Evolutionary conservation across 1,284 basidiomycete genomes (phyloP).

Genomic region (Apiotrichum domesticum): DNA sequence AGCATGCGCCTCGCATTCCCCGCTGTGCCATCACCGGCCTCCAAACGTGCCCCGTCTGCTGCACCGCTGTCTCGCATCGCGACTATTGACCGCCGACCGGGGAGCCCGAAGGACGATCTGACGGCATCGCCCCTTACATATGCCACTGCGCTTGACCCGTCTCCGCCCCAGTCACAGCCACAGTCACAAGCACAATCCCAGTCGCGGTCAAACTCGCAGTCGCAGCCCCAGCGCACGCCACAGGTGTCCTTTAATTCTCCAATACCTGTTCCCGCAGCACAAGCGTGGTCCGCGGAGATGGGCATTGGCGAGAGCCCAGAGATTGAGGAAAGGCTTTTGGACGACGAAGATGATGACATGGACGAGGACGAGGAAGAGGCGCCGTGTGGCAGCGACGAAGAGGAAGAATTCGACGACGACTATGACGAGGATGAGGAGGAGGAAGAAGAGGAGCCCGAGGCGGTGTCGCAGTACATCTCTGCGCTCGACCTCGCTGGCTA

Average conservation of each 20-base stretch:
- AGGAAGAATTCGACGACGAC: slow-evolving; percentile 32
- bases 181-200: too few species aligned
- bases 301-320: neutral
- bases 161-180: too few species aligned
- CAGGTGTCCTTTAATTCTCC: too few species aligned
- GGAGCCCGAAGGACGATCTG: neutral
- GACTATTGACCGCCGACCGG: slow-evolving; percentile 2
- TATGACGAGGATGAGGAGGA: slow-evolving; percentile 40
- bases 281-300: too few species aligned
- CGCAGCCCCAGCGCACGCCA: too few species aligned
- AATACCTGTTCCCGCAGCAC: neutral
- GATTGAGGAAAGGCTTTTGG: neutral
- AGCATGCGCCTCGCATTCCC: slow-evolving; percentile 40
- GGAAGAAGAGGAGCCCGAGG: slow-evolving; percentile 28
- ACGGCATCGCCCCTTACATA: too few species aligned
- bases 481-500: slow-evolving; percentile 37
- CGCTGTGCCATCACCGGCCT: neutral
- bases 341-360: slow-evolving; percentile 10
- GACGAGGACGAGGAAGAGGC: slow-evolving; percentile 32
- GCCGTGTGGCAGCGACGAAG: slow-evolving; percentile 10
- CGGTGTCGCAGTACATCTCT: slow-evolving; percentile 39
- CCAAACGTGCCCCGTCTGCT: neutral
- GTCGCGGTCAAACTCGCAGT: too few species aligned
- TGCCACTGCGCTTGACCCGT: too few species aligned
- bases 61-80: neutral